phyloP scores from a whole-genome alignment of 192 early-diverging fungal species.

The Coemansia sp. region DNA sequence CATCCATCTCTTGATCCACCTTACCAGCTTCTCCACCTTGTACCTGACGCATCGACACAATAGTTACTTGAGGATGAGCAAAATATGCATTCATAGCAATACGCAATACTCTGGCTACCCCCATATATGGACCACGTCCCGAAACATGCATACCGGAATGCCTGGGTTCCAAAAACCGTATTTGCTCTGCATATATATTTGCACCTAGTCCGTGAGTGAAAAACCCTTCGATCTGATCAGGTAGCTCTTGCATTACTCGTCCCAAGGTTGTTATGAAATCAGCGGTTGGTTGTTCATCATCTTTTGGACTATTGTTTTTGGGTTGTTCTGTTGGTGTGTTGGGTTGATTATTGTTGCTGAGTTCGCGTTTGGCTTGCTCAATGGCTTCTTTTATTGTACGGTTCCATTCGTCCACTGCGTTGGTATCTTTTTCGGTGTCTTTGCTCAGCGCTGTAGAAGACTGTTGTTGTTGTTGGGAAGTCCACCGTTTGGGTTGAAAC shows the following conservation, averaged over 20 bases:
- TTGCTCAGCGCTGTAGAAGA: background rate
- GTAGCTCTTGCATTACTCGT: conserved; percentile 43
- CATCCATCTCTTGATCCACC: background rate
- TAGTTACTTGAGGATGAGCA: conserved; percentile 16
- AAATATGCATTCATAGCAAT: conserved; percentile 45
- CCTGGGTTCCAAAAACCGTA: conserved; percentile 30
- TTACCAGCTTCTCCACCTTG: background rate
- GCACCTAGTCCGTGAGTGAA: conserved; percentile 25
- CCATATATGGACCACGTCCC: conserved; percentile 33
- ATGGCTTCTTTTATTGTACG: conserved; percentile 44
- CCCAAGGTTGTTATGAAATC: conserved; percentile 42
- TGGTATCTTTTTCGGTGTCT: background rate
- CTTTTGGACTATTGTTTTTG: background rate
- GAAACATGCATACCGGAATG: conserved; percentile 37
- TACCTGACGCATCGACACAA: conserved; percentile 28
- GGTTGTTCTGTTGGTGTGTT: background rate
- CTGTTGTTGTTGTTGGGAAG: background rate
- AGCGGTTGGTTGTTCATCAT: background rate
- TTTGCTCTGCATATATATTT: conserved; percentile 19
- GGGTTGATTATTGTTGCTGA: background rate
- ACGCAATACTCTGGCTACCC: conserved; percentile 27
- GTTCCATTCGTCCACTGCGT: conserved; percentile 30
- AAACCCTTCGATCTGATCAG: conserved; percentile 41
- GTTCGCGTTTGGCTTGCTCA: conserved; percentile 38
- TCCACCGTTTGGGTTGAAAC: background rate